Evolutionary conservation across 2,329 filamentous ascomycete species (phyloP).

Genomic region (Ambrosiella beaveri): DNA sequence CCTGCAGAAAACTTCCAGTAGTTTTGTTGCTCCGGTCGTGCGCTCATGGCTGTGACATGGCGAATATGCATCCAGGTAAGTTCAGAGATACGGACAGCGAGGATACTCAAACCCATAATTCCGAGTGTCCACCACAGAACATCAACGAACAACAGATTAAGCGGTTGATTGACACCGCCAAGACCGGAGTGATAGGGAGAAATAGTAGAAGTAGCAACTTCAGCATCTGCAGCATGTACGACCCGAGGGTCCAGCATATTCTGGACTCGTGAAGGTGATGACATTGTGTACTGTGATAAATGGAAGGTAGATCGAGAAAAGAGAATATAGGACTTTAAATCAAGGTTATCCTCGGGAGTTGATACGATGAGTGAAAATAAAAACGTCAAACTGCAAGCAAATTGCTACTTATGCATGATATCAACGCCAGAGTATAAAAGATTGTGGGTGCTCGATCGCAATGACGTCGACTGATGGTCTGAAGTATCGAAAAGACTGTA

Average conservation of each 20-base stretch:
- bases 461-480: background rate
- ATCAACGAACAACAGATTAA: constrained; percentile 40
- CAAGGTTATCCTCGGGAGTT: background rate
- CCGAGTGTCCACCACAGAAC: constrained; percentile 44
- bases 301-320: background rate
- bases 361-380: background rate
- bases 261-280: constrained; percentile 15
- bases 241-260: constrained; percentile 19
- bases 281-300: background rate
- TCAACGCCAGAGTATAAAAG: background rate
- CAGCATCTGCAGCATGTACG: constrained; percentile 15
- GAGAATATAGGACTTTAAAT: background rate
- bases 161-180: constrained; percentile 41
- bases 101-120: constrained; percentile 34
- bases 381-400: background rate
- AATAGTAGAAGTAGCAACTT: constrained; percentile 28
- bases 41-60: constrained; percentile 41
- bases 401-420: background rate
- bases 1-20: constrained; percentile 44
- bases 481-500: background rate
- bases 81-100: constrained; percentile 35
- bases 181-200: constrained; percentile 38
- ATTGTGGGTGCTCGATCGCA: background rate
- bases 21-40: constrained; percentile 31
- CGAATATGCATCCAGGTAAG: constrained; percentile 39